Conservation (phyloP, 257 asterid species). For the Lantana camara region DNA sequence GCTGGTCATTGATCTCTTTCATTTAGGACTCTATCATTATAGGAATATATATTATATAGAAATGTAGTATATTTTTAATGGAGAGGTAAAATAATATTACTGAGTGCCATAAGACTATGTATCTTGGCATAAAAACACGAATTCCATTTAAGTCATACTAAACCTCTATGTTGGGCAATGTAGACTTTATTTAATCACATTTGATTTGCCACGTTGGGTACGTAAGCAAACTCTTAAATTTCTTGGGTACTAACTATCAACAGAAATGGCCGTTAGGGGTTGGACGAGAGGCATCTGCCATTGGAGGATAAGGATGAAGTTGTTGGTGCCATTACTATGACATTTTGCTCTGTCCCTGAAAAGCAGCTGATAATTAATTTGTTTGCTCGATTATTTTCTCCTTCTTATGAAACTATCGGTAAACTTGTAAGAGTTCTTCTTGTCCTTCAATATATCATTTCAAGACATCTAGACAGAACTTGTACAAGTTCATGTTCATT, state of each 20-base stretch:
- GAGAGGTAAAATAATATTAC: constrained; percentile 9
- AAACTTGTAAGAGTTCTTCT: constrained; percentile 64
- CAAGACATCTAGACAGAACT: constrained; percentile 12
- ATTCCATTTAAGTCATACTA: constrained; percentile 4
- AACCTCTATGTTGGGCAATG: not conserved
- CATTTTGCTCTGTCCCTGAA: constrained; percentile 74
- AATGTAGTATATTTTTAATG: not conserved
- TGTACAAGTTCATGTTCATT: constrained; percentile 18
- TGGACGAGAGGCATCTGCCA: constrained; percentile 70
- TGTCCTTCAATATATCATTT: constrained; percentile 18
- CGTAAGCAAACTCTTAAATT: not conserved
- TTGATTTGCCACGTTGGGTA: not conserved
- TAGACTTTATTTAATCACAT: not conserved
- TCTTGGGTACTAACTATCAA: constrained; percentile 32
- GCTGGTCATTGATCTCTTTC: not conserved
- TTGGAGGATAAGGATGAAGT: constrained; percentile 86
- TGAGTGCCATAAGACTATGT: constrained; percentile 18
- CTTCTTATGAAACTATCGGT: constrained; percentile 67
- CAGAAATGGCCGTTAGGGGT: constrained; percentile 52
- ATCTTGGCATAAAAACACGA: not conserved
- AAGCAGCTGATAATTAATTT: constrained; percentile 70
- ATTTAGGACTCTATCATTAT: constrained; percentile 9
- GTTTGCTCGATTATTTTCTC: constrained; percentile 67
- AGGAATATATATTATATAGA: not conserved
- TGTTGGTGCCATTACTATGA: constrained; percentile 65